These are phyloP conservation scores for Solanum lycopersicoides DNA, from an alignment of 257 asterid genomes.

Conservation along the genomic window DNA sequence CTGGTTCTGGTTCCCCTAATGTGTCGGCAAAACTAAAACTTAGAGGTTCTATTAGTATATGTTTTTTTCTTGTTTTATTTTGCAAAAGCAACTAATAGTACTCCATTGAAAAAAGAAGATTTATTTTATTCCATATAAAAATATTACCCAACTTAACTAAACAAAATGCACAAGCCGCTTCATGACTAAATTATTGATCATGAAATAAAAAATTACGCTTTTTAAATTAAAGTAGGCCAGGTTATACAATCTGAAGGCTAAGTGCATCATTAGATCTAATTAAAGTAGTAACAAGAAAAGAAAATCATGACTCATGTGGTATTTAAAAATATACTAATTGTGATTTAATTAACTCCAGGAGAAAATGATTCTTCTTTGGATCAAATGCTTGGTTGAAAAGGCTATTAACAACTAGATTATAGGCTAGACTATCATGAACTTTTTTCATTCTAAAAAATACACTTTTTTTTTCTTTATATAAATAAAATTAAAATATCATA, in stretches of 20 bases:
- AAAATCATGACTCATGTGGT: not conserved
- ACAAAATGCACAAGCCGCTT: not conserved
- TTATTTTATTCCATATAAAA: not conserved
- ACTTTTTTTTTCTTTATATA: not conserved
- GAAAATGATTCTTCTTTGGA: not conserved
- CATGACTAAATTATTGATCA: conserved; percentile 2
- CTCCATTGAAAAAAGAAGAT: not conserved
- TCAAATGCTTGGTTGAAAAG: conserved; percentile 5
- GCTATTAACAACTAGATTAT: not conserved
- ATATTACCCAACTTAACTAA: not conserved
- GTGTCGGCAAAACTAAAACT: conserved; percentile 21
- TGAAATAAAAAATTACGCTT: not conserved
- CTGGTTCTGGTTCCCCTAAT: conserved; percentile 20
- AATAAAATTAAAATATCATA: not conserved
- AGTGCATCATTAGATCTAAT: not conserved
- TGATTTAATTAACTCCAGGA: not conserved
- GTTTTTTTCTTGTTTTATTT: not conserved
- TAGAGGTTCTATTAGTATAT: not conserved
- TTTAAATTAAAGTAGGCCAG: not conserved
- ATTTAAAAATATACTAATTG: not conserved
- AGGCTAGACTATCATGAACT: not conserved
- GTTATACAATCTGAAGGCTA: not conserved
- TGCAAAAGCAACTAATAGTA: not conserved
- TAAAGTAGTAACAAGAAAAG: not conserved
- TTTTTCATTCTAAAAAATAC: not conserved